A percentile compares a stretch with the other conserved stretches of the same genome.
Conservation (phyloP, 768 basidiomycete species). For the Baorangia bicolor region DNA sequence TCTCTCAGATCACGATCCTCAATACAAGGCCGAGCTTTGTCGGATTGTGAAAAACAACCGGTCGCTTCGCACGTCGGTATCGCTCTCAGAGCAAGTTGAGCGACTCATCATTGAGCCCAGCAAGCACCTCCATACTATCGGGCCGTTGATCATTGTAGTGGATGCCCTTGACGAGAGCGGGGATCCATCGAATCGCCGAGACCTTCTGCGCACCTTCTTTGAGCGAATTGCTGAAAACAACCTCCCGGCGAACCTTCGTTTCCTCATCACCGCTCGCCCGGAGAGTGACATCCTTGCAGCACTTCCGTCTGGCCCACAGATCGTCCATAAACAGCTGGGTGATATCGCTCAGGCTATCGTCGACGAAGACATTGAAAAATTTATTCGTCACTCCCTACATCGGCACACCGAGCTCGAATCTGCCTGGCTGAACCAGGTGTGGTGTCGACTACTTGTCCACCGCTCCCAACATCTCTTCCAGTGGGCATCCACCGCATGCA, state of each 20-base stretch:
- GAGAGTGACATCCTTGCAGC: conserved; percentile 23
- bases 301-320: neutral
- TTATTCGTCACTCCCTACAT: conserved; percentile 14
- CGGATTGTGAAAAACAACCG: conserved; percentile 19
- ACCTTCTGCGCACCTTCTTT: conserved; percentile 22
- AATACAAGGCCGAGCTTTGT: conserved; percentile 21
- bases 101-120: conserved; percentile 30
- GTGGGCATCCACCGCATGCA: conserved; percentile 34
- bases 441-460: conserved; percentile 21
- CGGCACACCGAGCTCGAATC: conserved; percentile 11
- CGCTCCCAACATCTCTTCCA: conserved; percentile 34
- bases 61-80: conserved; percentile 19
- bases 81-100: conserved; percentile 27
- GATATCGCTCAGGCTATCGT: conserved; percentile 12
- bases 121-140: conserved; percentile 20
- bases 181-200: conserved; percentile 11
- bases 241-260: conserved; percentile 25
- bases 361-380: conserved; percentile 17
- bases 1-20: conserved; percentile 32
- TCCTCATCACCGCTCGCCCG: conserved; percentile 28
- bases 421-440: conserved; percentile 19
- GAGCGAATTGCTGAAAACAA: conserved; percentile 6
- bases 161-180: conserved; percentile 36
- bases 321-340: conserved; percentile 15
- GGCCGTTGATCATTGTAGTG: conserved; percentile 35